phyloP scores from a whole-genome alignment of 768 basidiomycete genomes.

The Neoboletus brunneissimus region DNA sequence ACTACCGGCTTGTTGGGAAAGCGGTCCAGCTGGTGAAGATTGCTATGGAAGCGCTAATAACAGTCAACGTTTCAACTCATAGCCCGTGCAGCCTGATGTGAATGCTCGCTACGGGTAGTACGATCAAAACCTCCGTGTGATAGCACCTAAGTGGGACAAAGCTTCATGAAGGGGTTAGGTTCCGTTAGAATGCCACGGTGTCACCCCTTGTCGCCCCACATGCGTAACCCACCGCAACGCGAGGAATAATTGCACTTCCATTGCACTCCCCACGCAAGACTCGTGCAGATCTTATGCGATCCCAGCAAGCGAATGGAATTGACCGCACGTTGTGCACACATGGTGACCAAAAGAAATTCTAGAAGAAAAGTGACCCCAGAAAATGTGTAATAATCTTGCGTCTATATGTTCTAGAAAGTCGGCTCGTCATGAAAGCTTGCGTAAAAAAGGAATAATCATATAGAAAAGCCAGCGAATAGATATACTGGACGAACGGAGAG shows the following conservation, averaged over 20 bases:
- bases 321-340: conserved; percentile 17
- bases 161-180: background rate
- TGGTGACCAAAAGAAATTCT: conserved; percentile 12
- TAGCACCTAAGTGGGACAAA: background rate
- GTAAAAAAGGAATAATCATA: conserved; percentile 40
- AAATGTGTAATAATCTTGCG: conserved; percentile 11
- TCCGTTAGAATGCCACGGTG: conserved; percentile 1
- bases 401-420: conserved; percentile 28
- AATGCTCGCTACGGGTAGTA: background rate
- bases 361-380: conserved; percentile 10
- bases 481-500: conserved; percentile 21
- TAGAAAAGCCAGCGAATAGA: conserved; percentile 36
- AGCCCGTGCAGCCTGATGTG: background rate
- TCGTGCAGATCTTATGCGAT: conserved; percentile 8
- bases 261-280: conserved; percentile 19
- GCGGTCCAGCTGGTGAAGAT: background rate
- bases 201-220: background rate
- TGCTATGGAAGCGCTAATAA: background rate
- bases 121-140: background rate
- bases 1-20: conserved; percentile 1
- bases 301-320: conserved; percentile 11
- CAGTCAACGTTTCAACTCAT: background rate
- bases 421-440: conserved; percentile 21
- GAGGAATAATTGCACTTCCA: conserved; percentile 15
- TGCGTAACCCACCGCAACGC: conserved; percentile 7